Percentiles rank a stretch among this genome's conserved stretches.
Conservation (phyloP, 768 basidiomycete species). For the Termitomyces sp. region DNA sequence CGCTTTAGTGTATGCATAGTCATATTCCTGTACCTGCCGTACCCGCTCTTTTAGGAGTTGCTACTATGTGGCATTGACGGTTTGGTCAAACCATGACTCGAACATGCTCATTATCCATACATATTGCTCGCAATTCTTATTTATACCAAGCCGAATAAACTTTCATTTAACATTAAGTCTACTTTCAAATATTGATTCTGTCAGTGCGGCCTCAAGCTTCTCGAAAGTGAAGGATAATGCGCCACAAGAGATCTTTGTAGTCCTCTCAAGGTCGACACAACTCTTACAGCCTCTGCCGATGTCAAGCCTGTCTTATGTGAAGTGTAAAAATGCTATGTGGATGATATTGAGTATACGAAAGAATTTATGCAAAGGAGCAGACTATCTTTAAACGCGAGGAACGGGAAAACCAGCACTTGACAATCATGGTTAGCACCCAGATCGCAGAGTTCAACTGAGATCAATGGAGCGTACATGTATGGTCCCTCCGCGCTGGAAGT, state of each 20-base stretch:
- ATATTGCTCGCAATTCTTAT: background rate
- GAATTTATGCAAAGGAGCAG: background rate
- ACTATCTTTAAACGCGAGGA: background rate
- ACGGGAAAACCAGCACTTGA: conserved; percentile 7
- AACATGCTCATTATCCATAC: conserved; percentile 37
- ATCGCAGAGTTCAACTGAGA: background rate
- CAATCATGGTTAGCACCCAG: background rate
- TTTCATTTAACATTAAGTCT: too few relatives aligned
- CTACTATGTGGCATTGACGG: conserved; percentile 77
- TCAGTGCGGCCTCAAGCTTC: background rate
- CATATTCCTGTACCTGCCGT: conserved; percentile 46
- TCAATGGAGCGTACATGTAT: background rate
- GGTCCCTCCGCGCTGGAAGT: background rate
- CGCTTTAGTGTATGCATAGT: conserved; percentile 41
- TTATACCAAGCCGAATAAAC: too few relatives aligned
- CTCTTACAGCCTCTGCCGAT: background rate
- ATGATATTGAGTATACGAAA: background rate
- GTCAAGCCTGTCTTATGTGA: too few relatives aligned
- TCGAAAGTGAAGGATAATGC: background rate
- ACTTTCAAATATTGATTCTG: too few relatives aligned
- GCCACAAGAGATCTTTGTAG: background rate
- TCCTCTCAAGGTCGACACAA: too few relatives aligned
- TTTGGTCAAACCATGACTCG: conserved; percentile 78
- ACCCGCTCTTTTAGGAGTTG: conserved; percentile 39
- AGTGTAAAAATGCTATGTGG: background rate